A percentile compares a stretch with the other conserved stretches of the same genome.
These are phyloP conservation scores for Cercospora janseana DNA, from an alignment of 2,329 filamentous ascomycete species.

Conservation along the genomic window DNA sequence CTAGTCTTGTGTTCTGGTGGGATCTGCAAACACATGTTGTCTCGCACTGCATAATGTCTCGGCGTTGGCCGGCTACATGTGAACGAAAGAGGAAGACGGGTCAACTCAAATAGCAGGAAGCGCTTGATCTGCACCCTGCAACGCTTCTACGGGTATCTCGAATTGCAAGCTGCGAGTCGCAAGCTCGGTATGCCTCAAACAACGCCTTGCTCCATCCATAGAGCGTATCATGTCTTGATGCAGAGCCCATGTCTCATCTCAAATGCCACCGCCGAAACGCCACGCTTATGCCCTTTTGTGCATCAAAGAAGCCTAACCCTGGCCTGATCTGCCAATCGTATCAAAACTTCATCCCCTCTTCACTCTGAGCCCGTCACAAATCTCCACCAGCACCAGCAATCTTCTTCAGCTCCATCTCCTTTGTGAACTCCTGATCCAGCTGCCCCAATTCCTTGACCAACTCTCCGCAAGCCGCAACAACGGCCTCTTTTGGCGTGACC, in stretches of 20 bases:
- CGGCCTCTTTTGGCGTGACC: constrained; percentile 82
- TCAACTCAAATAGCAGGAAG: constrained; percentile 3
- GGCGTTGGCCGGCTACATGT: no score
- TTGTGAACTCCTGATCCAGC: constrained; percentile 83
- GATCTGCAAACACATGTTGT: no score
- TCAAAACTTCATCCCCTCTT: not conserved
- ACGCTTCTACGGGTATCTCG: constrained; percentile 12
- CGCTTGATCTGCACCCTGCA: not conserved
- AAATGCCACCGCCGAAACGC: constrained; percentile 8
- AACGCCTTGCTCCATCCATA: not conserved
- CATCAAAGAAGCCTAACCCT: not conserved
- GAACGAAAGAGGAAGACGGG: not conserved
- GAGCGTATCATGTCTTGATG: not conserved
- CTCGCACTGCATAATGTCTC: no score
- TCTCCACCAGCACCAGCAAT: constrained; percentile 55
- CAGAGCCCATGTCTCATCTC: not conserved
- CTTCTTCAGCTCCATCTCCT: constrained; percentile 85
- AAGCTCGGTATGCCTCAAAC: not conserved
- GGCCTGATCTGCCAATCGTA: constrained; percentile 2
- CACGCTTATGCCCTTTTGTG: constrained; percentile 26
- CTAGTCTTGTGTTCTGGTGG: no score
- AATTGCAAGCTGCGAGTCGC: not conserved
- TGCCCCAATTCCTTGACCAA: constrained; percentile 77
- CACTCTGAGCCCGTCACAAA: constrained; percentile 16
- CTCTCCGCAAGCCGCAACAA: constrained; percentile 76